Percentiles rank a stretch among this genome's conserved stretches.
These are phyloP conservation scores for Biscutella auriculata DNA, from an alignment of 441 rosid species.

Conservation along the genomic window DNA sequence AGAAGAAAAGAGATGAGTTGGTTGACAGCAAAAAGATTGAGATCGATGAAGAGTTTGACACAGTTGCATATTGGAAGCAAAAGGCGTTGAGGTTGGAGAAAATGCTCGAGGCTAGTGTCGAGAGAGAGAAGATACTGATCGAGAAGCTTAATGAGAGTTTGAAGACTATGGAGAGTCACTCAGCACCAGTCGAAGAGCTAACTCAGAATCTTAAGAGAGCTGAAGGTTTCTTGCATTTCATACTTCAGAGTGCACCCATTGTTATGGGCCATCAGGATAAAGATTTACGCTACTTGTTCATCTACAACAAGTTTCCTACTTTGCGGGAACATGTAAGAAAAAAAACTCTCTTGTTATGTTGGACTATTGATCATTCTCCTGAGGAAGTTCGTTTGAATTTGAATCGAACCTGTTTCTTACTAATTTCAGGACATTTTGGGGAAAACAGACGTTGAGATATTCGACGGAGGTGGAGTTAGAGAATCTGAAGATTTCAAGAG, in stretches of 20 bases:
- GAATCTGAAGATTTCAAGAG: constrained; percentile 89
- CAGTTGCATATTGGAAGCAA: constrained; percentile 68
- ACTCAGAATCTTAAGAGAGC: constrained; percentile 81
- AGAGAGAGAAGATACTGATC: constrained; percentile 56
- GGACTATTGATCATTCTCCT: neutral
- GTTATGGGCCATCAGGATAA: constrained; percentile 95
- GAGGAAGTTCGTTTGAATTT: neutral
- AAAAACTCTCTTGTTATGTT: neutral
- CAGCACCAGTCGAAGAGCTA: constrained; percentile 80
- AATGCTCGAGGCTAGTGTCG: constrained; percentile 58
- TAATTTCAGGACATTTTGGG: constrained; percentile 75
- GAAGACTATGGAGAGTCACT: constrained; percentile 53
- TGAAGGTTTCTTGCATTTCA: constrained; percentile 88
- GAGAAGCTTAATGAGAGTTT: constrained; percentile 71
- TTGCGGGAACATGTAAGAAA: constrained; percentile 61
- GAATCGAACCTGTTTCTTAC: neutral
- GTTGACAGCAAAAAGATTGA: constrained; percentile 46
- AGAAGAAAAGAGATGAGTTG: constrained; percentile 35
- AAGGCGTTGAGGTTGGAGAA: constrained; percentile 49
- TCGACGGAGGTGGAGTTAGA: constrained; percentile 79
- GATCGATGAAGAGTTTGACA: constrained; percentile 64
- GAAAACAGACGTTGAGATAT: constrained; percentile 83
- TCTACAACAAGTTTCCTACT: constrained; percentile 82
- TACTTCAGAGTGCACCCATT: constrained; percentile 87
- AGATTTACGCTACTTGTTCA: constrained; percentile 79